Evolutionary conservation across 257 asterid species (phyloP).

Genomic region (Nicotiana paniculata): DNA sequence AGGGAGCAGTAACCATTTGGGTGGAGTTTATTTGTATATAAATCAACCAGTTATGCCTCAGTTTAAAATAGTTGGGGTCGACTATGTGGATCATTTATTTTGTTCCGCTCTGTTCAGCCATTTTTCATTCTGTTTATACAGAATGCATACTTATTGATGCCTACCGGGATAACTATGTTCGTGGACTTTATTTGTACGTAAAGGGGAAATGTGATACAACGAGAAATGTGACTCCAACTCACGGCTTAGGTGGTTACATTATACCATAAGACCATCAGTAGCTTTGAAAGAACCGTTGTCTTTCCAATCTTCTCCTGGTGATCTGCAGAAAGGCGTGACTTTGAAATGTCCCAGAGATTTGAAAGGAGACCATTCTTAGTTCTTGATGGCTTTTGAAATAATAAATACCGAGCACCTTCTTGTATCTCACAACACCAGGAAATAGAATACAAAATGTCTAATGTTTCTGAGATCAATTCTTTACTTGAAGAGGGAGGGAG

Average conservation of each 20-base stretch:
- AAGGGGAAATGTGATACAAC: background rate
- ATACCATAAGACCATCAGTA: background rate
- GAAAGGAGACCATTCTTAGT: background rate
- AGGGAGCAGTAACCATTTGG: background rate
- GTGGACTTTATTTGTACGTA: background rate
- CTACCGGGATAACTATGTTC: background rate
- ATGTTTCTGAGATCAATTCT: background rate
- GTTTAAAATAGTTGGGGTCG: background rate
- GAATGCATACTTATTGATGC: background rate
- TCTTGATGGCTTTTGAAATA: background rate
- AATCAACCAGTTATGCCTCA: background rate
- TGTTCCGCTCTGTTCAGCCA: background rate
- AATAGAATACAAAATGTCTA: background rate
- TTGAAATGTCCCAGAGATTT: background rate
- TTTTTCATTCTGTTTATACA: background rate
- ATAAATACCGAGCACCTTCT: background rate
- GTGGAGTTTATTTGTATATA: background rate
- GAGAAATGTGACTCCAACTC: background rate
- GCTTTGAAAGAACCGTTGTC: background rate
- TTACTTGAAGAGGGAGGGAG: background rate
- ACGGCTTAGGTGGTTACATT: background rate
- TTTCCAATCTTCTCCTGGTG: background rate
- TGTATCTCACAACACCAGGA: background rate
- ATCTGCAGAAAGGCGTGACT: background rate
- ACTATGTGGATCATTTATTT: background rate